phyloP scores from a whole-genome alignment of 495 filamentous ascomycete genomes.

The Schizothecium vesticola region DNA sequence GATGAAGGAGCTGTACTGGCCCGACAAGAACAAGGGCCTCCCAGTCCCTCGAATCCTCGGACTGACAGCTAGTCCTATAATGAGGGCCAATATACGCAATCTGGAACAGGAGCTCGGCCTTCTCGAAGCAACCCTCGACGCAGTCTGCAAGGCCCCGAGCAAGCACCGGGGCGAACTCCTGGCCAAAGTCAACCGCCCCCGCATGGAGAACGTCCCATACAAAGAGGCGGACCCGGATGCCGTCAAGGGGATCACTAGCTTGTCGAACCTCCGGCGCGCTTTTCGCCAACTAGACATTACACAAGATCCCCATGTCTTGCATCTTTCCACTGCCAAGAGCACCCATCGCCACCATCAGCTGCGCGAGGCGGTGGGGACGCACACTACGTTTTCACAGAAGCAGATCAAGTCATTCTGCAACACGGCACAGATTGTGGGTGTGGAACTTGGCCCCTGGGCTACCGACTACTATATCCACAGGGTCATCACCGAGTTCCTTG shows the following conservation, averaged over 20 bases:
- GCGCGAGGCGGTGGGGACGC: conserved; percentile 39
- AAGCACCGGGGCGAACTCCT: conserved; percentile 65
- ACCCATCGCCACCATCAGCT: conserved; percentile 37
- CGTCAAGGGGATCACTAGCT: conserved; percentile 19
- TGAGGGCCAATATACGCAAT: conserved; percentile 44
- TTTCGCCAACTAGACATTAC: conserved; percentile 51
- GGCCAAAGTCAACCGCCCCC: conserved; percentile 61
- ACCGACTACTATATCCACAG: conserved; percentile 63
- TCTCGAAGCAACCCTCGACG: conserved; percentile 73
- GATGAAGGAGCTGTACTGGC: conserved; percentile 70
- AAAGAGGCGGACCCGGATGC: conserved; percentile 6
- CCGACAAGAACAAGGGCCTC: conserved; percentile 27
- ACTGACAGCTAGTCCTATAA: conserved; percentile 78
- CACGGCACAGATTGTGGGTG: conserved; percentile 47
- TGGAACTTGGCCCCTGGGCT: conserved; percentile 69
- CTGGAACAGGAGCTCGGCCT: conserved; percentile 37
- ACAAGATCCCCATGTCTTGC: conserved; percentile 65
- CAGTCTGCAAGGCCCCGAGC: conserved; percentile 67
- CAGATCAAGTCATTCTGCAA: conserved; percentile 56
- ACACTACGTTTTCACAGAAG: conserved; percentile 57
- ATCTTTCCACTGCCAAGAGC: conserved; percentile 37
- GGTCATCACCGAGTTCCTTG: conserved; percentile 47
- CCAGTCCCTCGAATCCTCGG: conserved; percentile 70
- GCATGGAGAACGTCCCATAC: conserved; percentile 51
- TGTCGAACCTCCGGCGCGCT: conserved; percentile 33